phyloP scores from a whole-genome alignment of 495 filamentous ascomycete genomes.

The Hypoxylon fragiforme region DNA sequence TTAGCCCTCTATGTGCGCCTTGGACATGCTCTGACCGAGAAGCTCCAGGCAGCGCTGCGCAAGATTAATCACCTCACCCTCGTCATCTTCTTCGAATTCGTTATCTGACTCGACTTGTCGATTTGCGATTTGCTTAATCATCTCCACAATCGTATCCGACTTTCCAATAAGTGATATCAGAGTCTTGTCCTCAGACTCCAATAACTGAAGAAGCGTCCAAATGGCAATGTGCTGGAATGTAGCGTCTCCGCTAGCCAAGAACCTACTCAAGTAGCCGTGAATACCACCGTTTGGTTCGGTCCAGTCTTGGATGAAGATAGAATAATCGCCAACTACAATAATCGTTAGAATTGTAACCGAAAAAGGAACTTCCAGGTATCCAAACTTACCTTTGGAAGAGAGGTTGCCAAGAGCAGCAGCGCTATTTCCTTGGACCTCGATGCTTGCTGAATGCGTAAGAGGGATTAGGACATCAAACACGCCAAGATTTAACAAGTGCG shows the following conservation, averaged over 20 bases:
- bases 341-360: constrained; percentile 23
- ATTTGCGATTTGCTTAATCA: constrained; percentile 88
- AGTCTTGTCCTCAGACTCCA: constrained; percentile 89
- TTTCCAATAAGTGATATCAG: constrained; percentile 83
- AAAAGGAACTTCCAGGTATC: not conserved
- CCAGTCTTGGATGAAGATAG: constrained; percentile 94
- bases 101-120: constrained; percentile 88
- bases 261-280: constrained; percentile 89
- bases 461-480: constrained; percentile 97
- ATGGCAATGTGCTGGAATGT: constrained; percentile 99
- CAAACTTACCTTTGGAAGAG: constrained; percentile 89
- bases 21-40: constrained; percentile 62
- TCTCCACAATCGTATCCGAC: constrained; percentile 83
- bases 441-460: constrained; percentile 89
- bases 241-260: constrained; percentile 89
- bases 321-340: constrained; percentile 84
- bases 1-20: constrained; percentile 61
- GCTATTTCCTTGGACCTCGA: constrained; percentile 98
- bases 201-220: constrained; percentile 93
- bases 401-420: constrained; percentile 94
- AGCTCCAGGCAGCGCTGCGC: constrained; percentile 88
- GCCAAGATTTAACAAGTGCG: constrained; percentile 85
- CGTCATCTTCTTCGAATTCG: constrained; percentile 82
- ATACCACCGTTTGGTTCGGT: constrained; percentile 89
- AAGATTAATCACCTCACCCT: constrained; percentile 89